Evolutionary conservation across 2,329 filamentous ascomycete species (phyloP).

Genomic region (Hypoxylon sp.): DNA sequence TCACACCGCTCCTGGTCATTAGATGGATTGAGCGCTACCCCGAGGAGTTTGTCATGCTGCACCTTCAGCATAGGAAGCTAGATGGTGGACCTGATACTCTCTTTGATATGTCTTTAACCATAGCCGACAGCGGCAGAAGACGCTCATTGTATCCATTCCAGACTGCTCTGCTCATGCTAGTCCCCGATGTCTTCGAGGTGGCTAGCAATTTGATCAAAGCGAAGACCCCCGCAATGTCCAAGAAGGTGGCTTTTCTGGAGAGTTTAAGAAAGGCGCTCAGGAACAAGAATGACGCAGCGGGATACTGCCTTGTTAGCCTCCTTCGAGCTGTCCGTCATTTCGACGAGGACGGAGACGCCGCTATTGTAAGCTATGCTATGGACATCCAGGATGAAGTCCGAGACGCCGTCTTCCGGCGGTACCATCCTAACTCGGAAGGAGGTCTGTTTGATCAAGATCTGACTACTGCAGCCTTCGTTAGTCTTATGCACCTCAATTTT

Average conservation of each 20-base stretch:
- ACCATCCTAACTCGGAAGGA: constrained; percentile 61
- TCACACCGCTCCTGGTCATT: constrained; percentile 72
- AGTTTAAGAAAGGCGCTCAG: constrained; percentile 71
- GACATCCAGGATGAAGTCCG: constrained; percentile 77
- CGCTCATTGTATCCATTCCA: constrained; percentile 73
- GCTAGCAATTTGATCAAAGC: constrained; percentile 75
- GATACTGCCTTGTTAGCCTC: constrained; percentile 73
- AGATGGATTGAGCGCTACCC: constrained; percentile 76
- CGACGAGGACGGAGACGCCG: constrained; percentile 71
- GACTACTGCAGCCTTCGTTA: constrained; percentile 75
- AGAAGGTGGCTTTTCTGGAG: constrained; percentile 75
- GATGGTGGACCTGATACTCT: constrained; percentile 75
- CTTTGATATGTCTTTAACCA: constrained; percentile 75
- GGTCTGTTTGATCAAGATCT: constrained; percentile 71
- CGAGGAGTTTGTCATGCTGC: constrained; percentile 73
- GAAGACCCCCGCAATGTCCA: constrained; percentile 71
- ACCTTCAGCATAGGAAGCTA: constrained; percentile 70
- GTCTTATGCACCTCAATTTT: constrained; percentile 71
- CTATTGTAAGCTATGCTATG: constrained; percentile 74
- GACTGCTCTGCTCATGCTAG: constrained; percentile 70
- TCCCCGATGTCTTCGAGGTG: constrained; percentile 78
- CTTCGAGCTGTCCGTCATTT: constrained; percentile 75
- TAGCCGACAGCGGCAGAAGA: constrained; percentile 68
- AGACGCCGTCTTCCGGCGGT: constrained; percentile 72
- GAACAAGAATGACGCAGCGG: constrained; percentile 74